Conservation (phyloP, 495 filamentous ascomycete species). For the Chaetomium fimeti region DNA sequence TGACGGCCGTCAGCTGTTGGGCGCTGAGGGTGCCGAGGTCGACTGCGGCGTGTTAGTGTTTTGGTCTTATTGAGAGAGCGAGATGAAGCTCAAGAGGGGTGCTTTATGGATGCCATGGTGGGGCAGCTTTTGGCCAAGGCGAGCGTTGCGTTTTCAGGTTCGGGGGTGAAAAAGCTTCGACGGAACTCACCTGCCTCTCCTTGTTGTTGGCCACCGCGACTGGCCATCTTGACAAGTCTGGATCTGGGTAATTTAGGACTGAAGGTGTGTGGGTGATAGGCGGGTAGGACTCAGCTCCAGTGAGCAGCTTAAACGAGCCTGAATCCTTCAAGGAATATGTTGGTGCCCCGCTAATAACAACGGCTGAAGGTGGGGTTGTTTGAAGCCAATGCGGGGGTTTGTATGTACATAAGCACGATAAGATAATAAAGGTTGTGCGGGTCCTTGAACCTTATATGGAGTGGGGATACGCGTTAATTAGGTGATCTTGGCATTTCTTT, state of each 20-base stretch:
- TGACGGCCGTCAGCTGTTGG: conserved; percentile 61
- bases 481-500: no score
- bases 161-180: background rate
- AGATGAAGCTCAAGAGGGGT: no score
- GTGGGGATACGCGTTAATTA: no score
- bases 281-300: background rate
- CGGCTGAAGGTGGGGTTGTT: conserved; percentile 6
- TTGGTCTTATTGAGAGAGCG: conserved; percentile 4
- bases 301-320: background rate
- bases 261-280: background rate
- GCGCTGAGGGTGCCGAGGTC: conserved; percentile 51
- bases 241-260: conserved; percentile 5
- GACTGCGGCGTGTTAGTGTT: conserved; percentile 29
- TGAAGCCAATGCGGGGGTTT: conserved; percentile 44
- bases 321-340: conserved; percentile 1
- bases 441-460: no score
- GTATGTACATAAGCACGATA: no score
- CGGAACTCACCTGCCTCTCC: conserved; percentile 24
- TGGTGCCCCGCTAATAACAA: conserved; percentile 12
- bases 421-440: no score
- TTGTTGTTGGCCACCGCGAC: conserved; percentile 22
- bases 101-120: conserved; percentile 11
- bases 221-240: conserved; percentile 20
- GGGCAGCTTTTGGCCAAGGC: background rate
- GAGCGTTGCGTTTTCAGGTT: background rate